These are phyloP conservation scores for Epipyxis sp. DNA, from an alignment of 108 stramenopile species.

Conservation along the genomic window DNA sequence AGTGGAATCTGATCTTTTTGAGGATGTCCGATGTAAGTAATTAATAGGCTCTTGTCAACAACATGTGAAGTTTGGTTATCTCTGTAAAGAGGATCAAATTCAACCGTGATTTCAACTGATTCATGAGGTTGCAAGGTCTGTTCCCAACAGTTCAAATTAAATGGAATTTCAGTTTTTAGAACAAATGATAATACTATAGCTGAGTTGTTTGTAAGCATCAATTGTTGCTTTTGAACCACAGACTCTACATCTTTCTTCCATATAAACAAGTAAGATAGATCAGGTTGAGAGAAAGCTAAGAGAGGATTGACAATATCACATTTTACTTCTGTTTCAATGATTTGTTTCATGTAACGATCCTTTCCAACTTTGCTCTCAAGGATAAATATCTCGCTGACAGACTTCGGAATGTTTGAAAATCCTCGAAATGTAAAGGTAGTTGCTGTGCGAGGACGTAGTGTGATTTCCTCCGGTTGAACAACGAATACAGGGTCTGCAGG, in stretches of 20 bases:
- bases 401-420: constrained; percentile 25
- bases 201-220: constrained; percentile 55
- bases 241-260: constrained; percentile 45
- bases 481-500: constrained; percentile 33
- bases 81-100: constrained; percentile 58
- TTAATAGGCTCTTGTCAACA: constrained; percentile 37
- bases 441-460: constrained; percentile 58
- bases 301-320: constrained; percentile 62
- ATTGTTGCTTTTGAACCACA: constrained; percentile 20
- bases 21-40: constrained; percentile 55
- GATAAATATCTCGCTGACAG: constrained; percentile 39
- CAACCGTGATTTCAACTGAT: constrained; percentile 37
- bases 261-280: constrained; percentile 51
- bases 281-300: constrained; percentile 43
- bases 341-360: constrained; percentile 45
- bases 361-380: constrained; percentile 57
- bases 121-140: constrained; percentile 52
- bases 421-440: constrained; percentile 58
- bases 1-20: constrained; percentile 49
- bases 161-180: constrained; percentile 51
- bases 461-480: constrained; percentile 48
- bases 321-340: constrained; percentile 44
- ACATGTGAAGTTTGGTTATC: constrained; percentile 55
- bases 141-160: constrained; percentile 51
- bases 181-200: constrained; percentile 50